These are phyloP conservation scores for Iris macrosiphon DNA, from an alignment of 106 monocot species.

Conservation along the genomic window DNA sequence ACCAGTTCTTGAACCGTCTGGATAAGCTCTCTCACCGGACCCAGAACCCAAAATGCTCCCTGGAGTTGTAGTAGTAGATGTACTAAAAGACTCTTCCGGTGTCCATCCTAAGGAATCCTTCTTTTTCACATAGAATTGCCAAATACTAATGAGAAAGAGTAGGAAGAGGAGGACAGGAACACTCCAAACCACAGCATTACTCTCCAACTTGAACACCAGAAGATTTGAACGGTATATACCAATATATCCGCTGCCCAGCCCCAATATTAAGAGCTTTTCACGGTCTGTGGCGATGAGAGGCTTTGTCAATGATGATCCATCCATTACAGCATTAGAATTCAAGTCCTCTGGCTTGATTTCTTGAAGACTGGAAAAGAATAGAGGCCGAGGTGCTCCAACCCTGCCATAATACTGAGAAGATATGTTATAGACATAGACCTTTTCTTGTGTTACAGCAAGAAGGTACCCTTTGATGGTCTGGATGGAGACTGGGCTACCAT, in stretches of 20 bases:
- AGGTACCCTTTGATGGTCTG: slow-evolving; percentile 79
- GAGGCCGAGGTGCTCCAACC: slow-evolving; percentile 51
- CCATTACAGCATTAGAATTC: slow-evolving; percentile 11
- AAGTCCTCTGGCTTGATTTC: slow-evolving; percentile 63
- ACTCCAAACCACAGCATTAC: slow-evolving; percentile 76
- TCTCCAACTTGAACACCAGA: slow-evolving; percentile 57
- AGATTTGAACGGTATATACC: slow-evolving; percentile 72
- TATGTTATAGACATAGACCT: slow-evolving; percentile 68
- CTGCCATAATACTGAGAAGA: slow-evolving; percentile 80
- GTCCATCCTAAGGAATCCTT: slow-evolving; percentile 70
- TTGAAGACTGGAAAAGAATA: slow-evolving; percentile 54
- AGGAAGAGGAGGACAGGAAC: slow-evolving; percentile 73
- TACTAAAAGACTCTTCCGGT: slow-evolving; percentile 63
- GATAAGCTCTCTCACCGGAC: slow-evolving; percentile 27
- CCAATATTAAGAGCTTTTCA: slow-evolving; percentile 75
- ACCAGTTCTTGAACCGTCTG: slow-evolving; percentile 25
- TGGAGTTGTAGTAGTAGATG: slow-evolving; percentile 5
- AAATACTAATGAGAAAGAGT: slow-evolving; percentile 64
- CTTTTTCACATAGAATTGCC: slow-evolving; percentile 96
- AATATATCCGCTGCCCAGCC: slow-evolving; percentile 58
- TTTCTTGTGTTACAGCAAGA: slow-evolving; percentile 46
- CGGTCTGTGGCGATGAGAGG: slow-evolving; percentile 69
- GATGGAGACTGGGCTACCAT: slow-evolving; percentile 40
- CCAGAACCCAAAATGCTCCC: slow-evolving; percentile 21
- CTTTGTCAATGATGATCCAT: slow-evolving; percentile 14